Percentiles rank a stretch among this genome's conserved stretches.
These are phyloP conservation scores for Suillus sp. DNA, from an alignment of 768 basidiomycete genomes.

Conservation along the genomic window DNA sequence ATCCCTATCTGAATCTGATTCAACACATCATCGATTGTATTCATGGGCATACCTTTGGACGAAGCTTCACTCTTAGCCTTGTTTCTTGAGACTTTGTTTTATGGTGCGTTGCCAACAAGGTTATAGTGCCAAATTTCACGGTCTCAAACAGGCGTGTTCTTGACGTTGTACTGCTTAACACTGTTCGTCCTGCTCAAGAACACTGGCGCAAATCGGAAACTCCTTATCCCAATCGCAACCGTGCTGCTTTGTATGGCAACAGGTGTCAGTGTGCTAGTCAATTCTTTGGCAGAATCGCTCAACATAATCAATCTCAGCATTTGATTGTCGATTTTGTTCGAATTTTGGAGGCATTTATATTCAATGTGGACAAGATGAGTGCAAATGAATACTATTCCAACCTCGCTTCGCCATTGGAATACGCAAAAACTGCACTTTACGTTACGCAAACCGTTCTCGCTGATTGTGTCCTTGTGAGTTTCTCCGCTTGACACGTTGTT, in stretches of 20 bases:
- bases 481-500: background rate
- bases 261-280: background rate
- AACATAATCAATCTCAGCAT: background rate
- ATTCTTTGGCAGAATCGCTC: background rate
- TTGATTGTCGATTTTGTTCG: background rate
- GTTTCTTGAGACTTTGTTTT: background rate
- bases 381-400: background rate
- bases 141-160: background rate
- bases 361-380: background rate
- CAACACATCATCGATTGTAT: background rate
- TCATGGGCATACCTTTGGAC: background rate
- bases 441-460: background rate
- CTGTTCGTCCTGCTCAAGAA: background rate
- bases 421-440: background rate
- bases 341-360: background rate
- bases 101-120: background rate
- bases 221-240: background rate
- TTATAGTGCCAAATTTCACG: background rate
- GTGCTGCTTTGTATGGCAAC: background rate
- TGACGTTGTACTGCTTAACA: background rate
- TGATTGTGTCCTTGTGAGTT: background rate
- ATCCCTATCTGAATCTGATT: background rate
- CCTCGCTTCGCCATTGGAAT: background rate
- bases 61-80: background rate
- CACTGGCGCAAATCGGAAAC: background rate